A percentile compares a stretch with the other conserved stretches of the same genome.
phyloP scores from a whole-genome alignment of 257 asterid species.

The Petrea volubilis region DNA sequence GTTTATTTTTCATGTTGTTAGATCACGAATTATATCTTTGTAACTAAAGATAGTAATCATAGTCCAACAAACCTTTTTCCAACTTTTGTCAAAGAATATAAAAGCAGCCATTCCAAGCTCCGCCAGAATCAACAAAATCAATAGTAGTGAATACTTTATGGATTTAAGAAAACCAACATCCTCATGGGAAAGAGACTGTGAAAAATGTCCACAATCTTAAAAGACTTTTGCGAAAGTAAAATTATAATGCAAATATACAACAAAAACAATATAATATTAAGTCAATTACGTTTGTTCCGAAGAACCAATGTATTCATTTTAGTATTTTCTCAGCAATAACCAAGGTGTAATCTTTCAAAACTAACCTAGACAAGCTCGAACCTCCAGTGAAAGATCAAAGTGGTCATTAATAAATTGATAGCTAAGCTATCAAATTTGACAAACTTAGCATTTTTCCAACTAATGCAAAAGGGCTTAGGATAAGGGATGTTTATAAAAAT shows the following conservation, averaged over 20 bases:
- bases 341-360: background rate
- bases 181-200: background rate
- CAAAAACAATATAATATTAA: background rate
- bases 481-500: too few species aligned
- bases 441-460: too few species aligned
- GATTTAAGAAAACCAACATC: constrained; percentile 62
- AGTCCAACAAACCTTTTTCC: constrained; percentile 70
- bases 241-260: background rate
- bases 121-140: constrained; percentile 74
- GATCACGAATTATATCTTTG: background rate
- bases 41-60: constrained; percentile 12
- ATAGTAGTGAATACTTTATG: constrained; percentile 68
- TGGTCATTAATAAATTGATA: too few species aligned
- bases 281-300: too few species aligned
- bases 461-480: too few species aligned
- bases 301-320: background rate
- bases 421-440: too few species aligned
- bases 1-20: constrained; percentile 16
- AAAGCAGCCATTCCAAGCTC: constrained; percentile 87
- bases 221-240: background rate
- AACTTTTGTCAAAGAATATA: constrained; percentile 88
- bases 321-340: background rate
- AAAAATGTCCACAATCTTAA: background rate
- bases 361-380: background rate
- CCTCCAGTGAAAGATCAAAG: background rate